phyloP scores from a whole-genome alignment of 2,329 filamentous ascomycete species.

The Claviceps fusiformis region DNA sequence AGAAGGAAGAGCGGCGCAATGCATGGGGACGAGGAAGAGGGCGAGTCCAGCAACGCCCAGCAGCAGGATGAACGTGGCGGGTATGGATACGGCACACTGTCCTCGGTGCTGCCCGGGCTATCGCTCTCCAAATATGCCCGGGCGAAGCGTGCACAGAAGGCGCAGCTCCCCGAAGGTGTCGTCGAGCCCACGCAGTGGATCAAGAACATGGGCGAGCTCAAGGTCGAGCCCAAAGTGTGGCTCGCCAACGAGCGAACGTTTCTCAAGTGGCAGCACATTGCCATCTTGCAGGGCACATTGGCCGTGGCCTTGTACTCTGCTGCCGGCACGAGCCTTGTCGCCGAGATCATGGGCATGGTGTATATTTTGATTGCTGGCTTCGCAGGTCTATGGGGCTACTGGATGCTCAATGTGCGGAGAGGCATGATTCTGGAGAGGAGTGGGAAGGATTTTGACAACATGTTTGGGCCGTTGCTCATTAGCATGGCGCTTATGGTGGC shows the following conservation, averaged over 20 bases:
- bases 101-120: conserved; percentile 68
- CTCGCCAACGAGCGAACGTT: conserved; percentile 97
- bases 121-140: conserved; percentile 65
- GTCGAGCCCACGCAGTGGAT: conserved; percentile 74
- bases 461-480: conserved; percentile 72
- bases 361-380: conserved; percentile 76
- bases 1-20: conserved; percentile 13
- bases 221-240: conserved; percentile 97
- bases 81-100: conserved; percentile 47
- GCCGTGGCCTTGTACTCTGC: conserved; percentile 82
- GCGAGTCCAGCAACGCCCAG: conserved; percentile 20
- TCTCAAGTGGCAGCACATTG: conserved; percentile 97
- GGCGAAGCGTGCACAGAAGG: conserved; percentile 35
- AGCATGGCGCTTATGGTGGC: conserved; percentile 67
- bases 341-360: conserved; percentile 63
- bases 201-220: conserved; percentile 84
- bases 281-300: conserved; percentile 70
- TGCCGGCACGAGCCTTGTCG: conserved; percentile 65
- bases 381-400: conserved; percentile 76
- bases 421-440: conserved; percentile 73
- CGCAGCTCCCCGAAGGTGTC: conserved; percentile 71
- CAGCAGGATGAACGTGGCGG: conserved; percentile 17
- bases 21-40: conserved; percentile 23
- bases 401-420: conserved; percentile 62
- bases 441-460: conserved; percentile 84